Evolutionary conservation across 2,329 filamentous ascomycete genomes (phyloP), one percentile per base, ranked within the genome.

Genomic region (Colletotrichum costaricense): DNA sequence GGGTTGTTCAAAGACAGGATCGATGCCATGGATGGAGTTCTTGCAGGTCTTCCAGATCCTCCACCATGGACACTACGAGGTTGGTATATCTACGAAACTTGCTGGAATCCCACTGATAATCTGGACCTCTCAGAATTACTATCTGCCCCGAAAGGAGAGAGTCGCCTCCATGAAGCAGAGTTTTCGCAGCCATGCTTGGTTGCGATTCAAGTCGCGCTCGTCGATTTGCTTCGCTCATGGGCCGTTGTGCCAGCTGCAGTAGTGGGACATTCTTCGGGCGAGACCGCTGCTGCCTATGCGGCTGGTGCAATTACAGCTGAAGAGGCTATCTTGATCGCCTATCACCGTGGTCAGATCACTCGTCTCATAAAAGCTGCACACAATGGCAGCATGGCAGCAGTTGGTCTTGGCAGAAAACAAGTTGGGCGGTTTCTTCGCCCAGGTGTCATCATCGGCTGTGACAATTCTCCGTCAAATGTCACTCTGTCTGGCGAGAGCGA

Each of bases 321-420:
- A 58, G 77, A 81, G 8, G 83, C 83, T 1, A 80, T 82, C 26
- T 73, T 75, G 7, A 74, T 82, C 11, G 80, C 83, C 0, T 85
- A 81, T 72, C 80, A 80, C 66, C 79, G 84, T 4, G 84, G 83
- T 4, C 81, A 84, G 35, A 73, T 67, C 28, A 74, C 68, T 12
- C 54, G 54, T 16, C 26, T 67, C 5, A 66, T 73, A 19, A 73
- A 73, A 35, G 60, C 67, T 30, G 65, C 63, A 3, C 72, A 67
- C 16, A 63, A 80, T 4, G 89, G 89, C 0, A 80, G 84, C 8
- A 91, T 91, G 89, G 83, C 90, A 78, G 89, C 89, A 1, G 87
- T 90, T 3, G 89, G 87, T 2, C 82, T 83, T 1, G 84, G 81
- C 52, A 82, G 84, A 26, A 16, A 56, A 56, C 60, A 75, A 22